Evolutionary conservation across 768 basidiomycete genomes (phyloP).

Genomic region (Porpolomopsis calyptriformis): DNA sequence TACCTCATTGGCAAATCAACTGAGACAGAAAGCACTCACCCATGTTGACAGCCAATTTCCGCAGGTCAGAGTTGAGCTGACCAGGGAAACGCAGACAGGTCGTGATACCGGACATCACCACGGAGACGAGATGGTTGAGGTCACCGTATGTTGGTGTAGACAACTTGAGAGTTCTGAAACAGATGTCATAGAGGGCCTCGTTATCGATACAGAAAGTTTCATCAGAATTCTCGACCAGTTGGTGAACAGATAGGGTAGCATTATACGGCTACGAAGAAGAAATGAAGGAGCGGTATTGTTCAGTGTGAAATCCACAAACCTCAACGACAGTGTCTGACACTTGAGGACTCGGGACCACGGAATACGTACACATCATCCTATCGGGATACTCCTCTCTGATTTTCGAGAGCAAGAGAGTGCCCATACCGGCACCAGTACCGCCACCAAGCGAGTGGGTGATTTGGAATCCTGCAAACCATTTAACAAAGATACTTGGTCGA

Average conservation of each 20-base stretch:
- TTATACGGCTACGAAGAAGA: slow-evolving; percentile 71
- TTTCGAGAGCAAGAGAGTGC: slow-evolving; percentile 97
- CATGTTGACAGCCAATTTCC: slow-evolving; percentile 99
- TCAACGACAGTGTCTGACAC: slow-evolving; percentile 99
- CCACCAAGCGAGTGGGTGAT: slow-evolving; percentile 98
- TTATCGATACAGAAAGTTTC: slow-evolving; percentile 99
- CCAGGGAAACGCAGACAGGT: slow-evolving; percentile 99
- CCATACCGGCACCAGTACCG: slow-evolving; percentile 99
- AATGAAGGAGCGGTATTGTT: background rate
- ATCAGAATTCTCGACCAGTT: slow-evolving; percentile 98
- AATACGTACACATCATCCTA: slow-evolving; percentile 99
- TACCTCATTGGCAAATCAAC: background rate
- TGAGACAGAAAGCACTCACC: slow-evolving; percentile 38
- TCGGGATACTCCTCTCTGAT: slow-evolving; percentile 99
- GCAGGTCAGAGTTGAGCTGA: slow-evolving; percentile 96
- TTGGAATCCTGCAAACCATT: slow-evolving; percentile 67
- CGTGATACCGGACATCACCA: slow-evolving; percentile 98
- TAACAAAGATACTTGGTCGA: background rate
- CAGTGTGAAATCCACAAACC: slow-evolving; percentile 28
- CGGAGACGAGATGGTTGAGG: slow-evolving; percentile 94
- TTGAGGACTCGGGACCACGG: slow-evolving; percentile 93
- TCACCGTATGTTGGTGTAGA: slow-evolving; percentile 93
- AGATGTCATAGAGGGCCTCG: slow-evolving; percentile 98
- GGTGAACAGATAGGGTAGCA: slow-evolving; percentile 95
- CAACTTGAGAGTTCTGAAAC: slow-evolving; percentile 96